These are phyloP conservation scores for Baudoinia panamericana DNA, from an alignment of 495 filamentous ascomycete species.

Conservation along the genomic window DNA sequence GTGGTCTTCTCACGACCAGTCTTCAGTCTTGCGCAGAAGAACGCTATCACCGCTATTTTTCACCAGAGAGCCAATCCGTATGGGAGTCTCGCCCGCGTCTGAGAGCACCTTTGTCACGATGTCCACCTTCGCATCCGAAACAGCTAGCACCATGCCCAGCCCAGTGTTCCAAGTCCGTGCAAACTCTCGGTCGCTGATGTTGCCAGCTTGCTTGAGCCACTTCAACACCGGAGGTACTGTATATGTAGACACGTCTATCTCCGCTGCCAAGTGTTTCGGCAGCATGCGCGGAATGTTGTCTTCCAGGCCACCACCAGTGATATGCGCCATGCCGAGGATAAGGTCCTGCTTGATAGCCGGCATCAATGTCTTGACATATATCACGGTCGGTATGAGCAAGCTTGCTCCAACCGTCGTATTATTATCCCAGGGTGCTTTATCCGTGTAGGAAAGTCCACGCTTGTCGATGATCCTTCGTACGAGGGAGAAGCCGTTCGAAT, in stretches of 20 bases:
- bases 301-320: slow-evolving; percentile 82
- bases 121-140: slow-evolving; percentile 43
- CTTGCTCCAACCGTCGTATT: slow-evolving; percentile 49
- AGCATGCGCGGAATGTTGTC: slow-evolving; percentile 94
- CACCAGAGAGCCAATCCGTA: slow-evolving; percentile 57
- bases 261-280: slow-evolving; percentile 56
- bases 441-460: slow-evolving; percentile 52
- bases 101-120: slow-evolving; percentile 41
- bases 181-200: slow-evolving; percentile 60
- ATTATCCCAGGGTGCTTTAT: slow-evolving; percentile 57
- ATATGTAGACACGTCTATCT: slow-evolving; percentile 65
- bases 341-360: slow-evolving; percentile 40
- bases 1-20: slow-evolving; percentile 54
- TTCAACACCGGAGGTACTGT: slow-evolving; percentile 57
- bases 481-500: slow-evolving; percentile 93
- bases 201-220: slow-evolving; percentile 74
- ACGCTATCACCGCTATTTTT: slow-evolving; percentile 47
- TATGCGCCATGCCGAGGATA: slow-evolving; percentile 85
- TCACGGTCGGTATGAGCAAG: slow-evolving; percentile 46
- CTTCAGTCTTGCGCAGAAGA: slow-evolving; percentile 52
- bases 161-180: slow-evolving; percentile 88
- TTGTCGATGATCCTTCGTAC: slow-evolving; percentile 73
- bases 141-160: slow-evolving; percentile 81
- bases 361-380: slow-evolving; percentile 33
- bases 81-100: slow-evolving; percentile 61